phyloP scores from a whole-genome alignment of 352 stramenopile genomes.

The Globisporangium orthogonon region DNA sequence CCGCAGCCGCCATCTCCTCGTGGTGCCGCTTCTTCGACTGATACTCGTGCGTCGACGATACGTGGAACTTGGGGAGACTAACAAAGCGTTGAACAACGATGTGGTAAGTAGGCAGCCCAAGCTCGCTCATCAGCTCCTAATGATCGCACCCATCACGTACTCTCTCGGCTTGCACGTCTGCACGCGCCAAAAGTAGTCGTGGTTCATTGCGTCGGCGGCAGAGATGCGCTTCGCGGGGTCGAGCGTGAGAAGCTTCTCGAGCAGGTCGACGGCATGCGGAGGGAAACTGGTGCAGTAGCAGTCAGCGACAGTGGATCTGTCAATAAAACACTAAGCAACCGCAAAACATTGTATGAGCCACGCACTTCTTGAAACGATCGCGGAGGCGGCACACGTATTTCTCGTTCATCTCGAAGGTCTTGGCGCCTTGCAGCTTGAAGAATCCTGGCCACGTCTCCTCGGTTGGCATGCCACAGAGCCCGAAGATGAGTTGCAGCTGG shows the following conservation, averaged over 20 bases:
- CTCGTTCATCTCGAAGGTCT: conserved; percentile 64
- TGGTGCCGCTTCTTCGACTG: conserved; percentile 84
- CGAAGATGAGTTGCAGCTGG: conserved; percentile 77
- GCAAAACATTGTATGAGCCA: not conserved
- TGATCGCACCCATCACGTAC: conserved; percentile 25
- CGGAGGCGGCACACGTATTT: conserved; percentile 71
- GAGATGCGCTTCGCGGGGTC: conserved; percentile 93
- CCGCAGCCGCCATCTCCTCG: conserved; percentile 58
- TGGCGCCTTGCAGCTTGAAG: conserved; percentile 63
- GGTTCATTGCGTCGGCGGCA: conserved; percentile 91
- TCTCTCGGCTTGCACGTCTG: conserved; percentile 80
- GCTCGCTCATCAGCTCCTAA: not conserved
- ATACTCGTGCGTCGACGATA: conserved; percentile 81
- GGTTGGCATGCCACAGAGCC: conserved; percentile 64
- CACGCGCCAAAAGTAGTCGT: conserved; percentile 95
- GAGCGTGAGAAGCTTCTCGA: conserved; percentile 93
- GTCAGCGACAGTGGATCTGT: not conserved
- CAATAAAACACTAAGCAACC: not conserved
- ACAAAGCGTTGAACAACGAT: not conserved
- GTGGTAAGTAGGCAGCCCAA: not conserved
- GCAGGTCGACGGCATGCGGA: conserved; percentile 81
- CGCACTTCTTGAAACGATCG: conserved; percentile 79
- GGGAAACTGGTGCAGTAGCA: conserved; percentile 40
- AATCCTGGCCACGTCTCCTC: conserved; percentile 79
- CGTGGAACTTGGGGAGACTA: conserved; percentile 81